Evolutionary conservation across 2,329 filamentous ascomycete genomes (phyloP), one percentile per base, ranked within the genome.

Genomic region (Lachnellula cervina): DNA sequence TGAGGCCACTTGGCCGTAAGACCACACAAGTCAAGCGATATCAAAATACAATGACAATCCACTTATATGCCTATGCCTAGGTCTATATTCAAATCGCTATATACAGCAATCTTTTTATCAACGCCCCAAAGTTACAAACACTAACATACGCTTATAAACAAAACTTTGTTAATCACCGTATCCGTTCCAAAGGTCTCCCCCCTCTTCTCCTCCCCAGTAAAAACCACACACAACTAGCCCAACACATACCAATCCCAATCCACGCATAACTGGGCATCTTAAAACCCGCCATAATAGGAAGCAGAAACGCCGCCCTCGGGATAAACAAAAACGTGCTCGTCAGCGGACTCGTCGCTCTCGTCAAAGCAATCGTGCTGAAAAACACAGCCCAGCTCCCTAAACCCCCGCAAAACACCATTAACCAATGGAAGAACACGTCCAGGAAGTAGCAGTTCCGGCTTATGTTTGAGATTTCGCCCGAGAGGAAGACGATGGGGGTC

Each of bases 361-460:
- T 73, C 37, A 80, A 67, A 16, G 79, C 66, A 49, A 80, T 67
- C 2, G 74, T 77, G n/a, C 72, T 68, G 2, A 70, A 71, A 57
- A 80, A 80, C 4, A 79, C 74, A 5, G 76, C 73, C 67, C 74
- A 78, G 0, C 70, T 73, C 3, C 75, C 76, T 6, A 77, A 64
- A 2, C 76, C 76, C 2, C 76, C 76, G 54, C 76, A 76, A 4
- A 75, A 62, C 40, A 77, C 74, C 72, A 80, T 76, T 43, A 80
- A 68, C 78, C 78, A 81, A 68, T 80, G 80, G 65, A 77, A 81
- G 2, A 77, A 77, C 1, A 80, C 76, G 55, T 81, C 78, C 11
- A 81, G 71, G 66, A 80, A 77, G 52, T 80, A 79, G 54, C 79
- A 79, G 57, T 80, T 80, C 17, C 75, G 73, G 51, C 71, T 70